phyloP scores from a whole-genome alignment of 1,284 basidiomycete genomes.

The Sanghuangporus baumii region DNA sequence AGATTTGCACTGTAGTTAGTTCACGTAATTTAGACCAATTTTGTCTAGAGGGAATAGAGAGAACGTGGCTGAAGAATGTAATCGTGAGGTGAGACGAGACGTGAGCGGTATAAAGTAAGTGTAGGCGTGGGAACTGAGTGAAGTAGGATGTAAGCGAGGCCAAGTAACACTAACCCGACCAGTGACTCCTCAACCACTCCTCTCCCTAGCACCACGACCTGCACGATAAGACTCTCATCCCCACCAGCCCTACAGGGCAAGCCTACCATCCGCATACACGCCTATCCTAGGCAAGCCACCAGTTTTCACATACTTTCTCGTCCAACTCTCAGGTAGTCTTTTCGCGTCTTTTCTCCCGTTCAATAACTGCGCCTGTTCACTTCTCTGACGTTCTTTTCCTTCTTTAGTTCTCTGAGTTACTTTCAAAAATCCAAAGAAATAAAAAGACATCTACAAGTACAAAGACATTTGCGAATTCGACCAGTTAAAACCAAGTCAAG shows the following conservation, averaged over 20 bases:
- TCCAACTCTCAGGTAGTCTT: conserved; percentile 45
- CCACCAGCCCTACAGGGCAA: conserved; percentile 87
- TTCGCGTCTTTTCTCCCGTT: neutral
- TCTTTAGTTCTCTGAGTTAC: conserved; percentile 17
- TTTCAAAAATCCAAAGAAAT: conserved; percentile 16
- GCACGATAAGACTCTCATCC: conserved; percentile 37
- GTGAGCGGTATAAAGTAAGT: neutral
- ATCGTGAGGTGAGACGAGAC: neutral
- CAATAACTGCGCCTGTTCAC: conserved; percentile 2
- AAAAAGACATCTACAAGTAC: conserved; percentile 24
- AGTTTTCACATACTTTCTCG: neutral
- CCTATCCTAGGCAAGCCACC: conserved; percentile 3
- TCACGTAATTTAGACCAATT: neutral
- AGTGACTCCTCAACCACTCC: neutral
- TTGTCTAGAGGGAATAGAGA: neutral
- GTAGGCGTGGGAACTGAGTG: neutral
- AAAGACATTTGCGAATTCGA: conserved; percentile 21
- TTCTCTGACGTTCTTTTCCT: neutral
- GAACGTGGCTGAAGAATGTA: neutral
- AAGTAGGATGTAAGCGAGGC: neutral
- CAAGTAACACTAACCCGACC: neutral
- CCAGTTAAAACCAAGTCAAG: conserved; percentile 44
- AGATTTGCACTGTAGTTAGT: neutral
- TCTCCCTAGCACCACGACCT: conserved; percentile 10
- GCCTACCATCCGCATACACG: conserved; percentile 39